Percentiles rank a stretch among this genome's conserved stretches.
phyloP scores from a whole-genome alignment of 257 asterid species.

The Cruciata laevipes region DNA sequence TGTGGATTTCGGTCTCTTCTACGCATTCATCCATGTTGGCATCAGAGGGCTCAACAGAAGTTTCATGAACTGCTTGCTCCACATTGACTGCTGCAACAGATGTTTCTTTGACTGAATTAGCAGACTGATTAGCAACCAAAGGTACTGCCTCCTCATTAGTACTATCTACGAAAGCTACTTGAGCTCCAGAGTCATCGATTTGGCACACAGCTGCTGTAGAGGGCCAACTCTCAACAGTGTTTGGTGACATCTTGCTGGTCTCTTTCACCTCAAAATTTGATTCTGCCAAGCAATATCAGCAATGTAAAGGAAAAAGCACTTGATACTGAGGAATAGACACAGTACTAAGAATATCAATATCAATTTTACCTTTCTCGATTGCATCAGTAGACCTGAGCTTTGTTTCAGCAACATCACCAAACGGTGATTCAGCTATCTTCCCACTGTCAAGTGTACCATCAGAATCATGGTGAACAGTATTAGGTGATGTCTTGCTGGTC shows the following conservation, averaged over 20 bases:
- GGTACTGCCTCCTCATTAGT: constrained; percentile 25
- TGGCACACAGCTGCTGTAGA: constrained; percentile 18
- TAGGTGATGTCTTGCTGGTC: constrained; percentile 22
- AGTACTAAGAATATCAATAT: not conserved
- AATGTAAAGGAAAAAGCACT: constrained; percentile 10
- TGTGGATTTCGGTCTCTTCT: constrained; percentile 31
- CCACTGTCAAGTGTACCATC: constrained; percentile 20
- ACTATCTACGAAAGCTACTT: constrained; percentile 5
- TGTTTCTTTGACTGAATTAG: constrained; percentile 22
- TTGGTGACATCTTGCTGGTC: constrained; percentile 23
- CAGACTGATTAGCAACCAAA: constrained; percentile 22
- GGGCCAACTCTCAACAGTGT: constrained; percentile 10
- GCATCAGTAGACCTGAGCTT: constrained; percentile 29
- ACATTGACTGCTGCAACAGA: constrained; percentile 23
- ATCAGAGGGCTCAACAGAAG: constrained; percentile 20
- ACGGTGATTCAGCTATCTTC: constrained; percentile 18
- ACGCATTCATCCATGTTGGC: constrained; percentile 25
- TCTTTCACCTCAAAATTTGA: constrained; percentile 36
- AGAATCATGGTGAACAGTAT: constrained; percentile 15
- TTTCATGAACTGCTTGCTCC: constrained; percentile 24
- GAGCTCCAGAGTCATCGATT: constrained; percentile 21
- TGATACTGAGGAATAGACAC: constrained; percentile 5
- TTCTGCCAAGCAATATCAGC: constrained; percentile 36
- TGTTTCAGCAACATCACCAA: constrained; percentile 26
- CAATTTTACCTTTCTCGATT: constrained; percentile 32